Conservation (phyloP, 2,329 filamentous ascomycete genomes). For the Paracoccidioides lutzii region DNA sequence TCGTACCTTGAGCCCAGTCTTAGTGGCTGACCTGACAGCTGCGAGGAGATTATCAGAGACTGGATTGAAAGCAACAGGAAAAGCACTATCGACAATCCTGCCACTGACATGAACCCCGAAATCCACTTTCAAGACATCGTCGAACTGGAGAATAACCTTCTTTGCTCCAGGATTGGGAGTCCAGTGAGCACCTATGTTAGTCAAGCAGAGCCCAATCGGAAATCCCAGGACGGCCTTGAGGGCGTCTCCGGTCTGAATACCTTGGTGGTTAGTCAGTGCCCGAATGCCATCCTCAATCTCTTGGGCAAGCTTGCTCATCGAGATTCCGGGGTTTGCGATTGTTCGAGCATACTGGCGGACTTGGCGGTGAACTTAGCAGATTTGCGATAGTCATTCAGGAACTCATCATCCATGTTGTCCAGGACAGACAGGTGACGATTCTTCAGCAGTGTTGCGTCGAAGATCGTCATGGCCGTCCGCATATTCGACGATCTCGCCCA, state of each 20-base stretch:
- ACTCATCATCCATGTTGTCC: conserved; percentile 34
- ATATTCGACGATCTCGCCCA: conserved; percentile 36
- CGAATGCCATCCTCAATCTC: conserved; percentile 44
- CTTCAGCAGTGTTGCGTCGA: conserved; percentile 35
- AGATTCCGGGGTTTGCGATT: conserved; percentile 36
- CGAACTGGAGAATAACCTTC: conserved; percentile 56
- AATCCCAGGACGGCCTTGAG: conserved; percentile 43
- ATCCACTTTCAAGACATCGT: conserved; percentile 73
- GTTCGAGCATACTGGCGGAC: conserved; percentile 40
- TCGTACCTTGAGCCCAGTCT: conserved; percentile 40
- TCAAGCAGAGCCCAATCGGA: conserved; percentile 42
- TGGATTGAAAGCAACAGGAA: conserved; percentile 63
- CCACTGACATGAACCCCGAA: conserved; percentile 73
- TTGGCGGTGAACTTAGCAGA: conserved; percentile 44
- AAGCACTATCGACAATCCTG: conserved; percentile 68
- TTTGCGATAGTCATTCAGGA: conserved; percentile 43
- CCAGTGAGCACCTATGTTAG: conserved; percentile 43
- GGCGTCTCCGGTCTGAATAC: conserved; percentile 39
- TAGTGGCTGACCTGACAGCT: conserved; percentile 63
- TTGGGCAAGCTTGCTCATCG: conserved; percentile 38
- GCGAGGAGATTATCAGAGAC: conserved; percentile 62
- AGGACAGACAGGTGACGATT: conserved; percentile 31
- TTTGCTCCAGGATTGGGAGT: conserved; percentile 48
- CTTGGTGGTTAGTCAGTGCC: conserved; percentile 38
- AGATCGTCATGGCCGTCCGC: conserved; percentile 28